Percentiles rank a stretch among this genome's conserved stretches.
Conservation (phyloP, 768 basidiomycete genomes). For the Termitomyces eurrhizus region DNA sequence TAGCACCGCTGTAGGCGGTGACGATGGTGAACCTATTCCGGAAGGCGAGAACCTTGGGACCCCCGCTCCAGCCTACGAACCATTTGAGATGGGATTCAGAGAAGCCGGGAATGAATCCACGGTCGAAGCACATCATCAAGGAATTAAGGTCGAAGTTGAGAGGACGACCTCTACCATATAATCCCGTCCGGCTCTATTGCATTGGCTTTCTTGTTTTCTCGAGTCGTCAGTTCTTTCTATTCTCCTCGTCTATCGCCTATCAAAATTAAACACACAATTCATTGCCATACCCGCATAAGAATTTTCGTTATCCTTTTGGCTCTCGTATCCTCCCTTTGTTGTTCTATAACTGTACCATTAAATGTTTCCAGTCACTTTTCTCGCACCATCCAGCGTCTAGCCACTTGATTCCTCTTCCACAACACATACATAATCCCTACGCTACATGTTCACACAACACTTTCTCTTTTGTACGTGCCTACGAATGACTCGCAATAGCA, state of each 20-base stretch:
- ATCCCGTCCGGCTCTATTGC: slow-evolving; percentile 7
- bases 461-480: neutral
- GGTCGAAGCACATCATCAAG: neutral
- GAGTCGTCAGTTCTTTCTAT: neutral
- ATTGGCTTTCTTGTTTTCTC: slow-evolving; percentile 15
- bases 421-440: slow-evolving; percentile 7
- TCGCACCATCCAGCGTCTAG: slow-evolving; percentile 1
- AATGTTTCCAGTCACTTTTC: neutral
- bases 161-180: slow-evolving; percentile 51
- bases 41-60: slow-evolving; percentile 39
- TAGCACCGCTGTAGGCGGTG: slow-evolving; percentile 48
- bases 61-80: slow-evolving; percentile 53
- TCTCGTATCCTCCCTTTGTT: neutral
- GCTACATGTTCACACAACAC: neutral
- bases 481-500: neutral
- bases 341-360: slow-evolving; percentile 10
- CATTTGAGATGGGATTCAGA: slow-evolving; percentile 46
- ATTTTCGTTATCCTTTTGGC: slow-evolving; percentile 3
- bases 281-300: slow-evolving; percentile 10
- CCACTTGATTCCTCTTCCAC: neutral
- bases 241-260: slow-evolving; percentile 1
- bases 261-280: slow-evolving; percentile 6
- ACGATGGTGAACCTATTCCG: slow-evolving; percentile 47
- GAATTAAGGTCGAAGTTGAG: slow-evolving; percentile 62
- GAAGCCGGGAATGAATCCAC: slow-evolving; percentile 14